Percentiles rank a stretch among this genome's conserved stretches.
Evolutionary conservation across 179 eudicot genomes (phyloP).

Genomic region (Spinacia oleracea): DNA sequence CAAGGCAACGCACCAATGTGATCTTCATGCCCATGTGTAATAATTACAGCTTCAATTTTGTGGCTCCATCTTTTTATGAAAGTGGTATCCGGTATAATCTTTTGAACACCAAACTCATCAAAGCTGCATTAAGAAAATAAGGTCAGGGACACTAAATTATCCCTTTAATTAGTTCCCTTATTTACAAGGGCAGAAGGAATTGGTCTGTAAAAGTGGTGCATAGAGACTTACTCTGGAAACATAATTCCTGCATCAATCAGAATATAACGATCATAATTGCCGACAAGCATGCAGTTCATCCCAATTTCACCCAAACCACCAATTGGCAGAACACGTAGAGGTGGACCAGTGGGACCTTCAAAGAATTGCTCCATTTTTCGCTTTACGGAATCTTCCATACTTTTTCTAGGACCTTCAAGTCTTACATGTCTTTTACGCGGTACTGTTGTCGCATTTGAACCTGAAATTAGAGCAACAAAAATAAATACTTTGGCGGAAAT

Average conservation of each 20-base stretch:
- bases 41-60: slow-evolving; percentile 97
- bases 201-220: neutral
- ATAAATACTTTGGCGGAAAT: neutral
- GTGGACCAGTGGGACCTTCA: slow-evolving; percentile 96
- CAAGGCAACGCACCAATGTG: slow-evolving; percentile 99
- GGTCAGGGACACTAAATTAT: slow-evolving; percentile 9
- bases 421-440: slow-evolving; percentile 63
- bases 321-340: slow-evolving; percentile 89
- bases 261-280: slow-evolving; percentile 94
- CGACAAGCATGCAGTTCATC: slow-evolving; percentile 99
- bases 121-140: slow-evolving; percentile 44
- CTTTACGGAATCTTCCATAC: slow-evolving; percentile 95
- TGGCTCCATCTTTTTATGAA: slow-evolving; percentile 95
- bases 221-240: slow-evolving; percentile 93
- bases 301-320: slow-evolving; percentile 99
- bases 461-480: slow-evolving; percentile 33
- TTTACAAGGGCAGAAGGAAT: slow-evolving; percentile 7
- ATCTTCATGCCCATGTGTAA: slow-evolving; percentile 99
- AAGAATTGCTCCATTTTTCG: slow-evolving; percentile 97
- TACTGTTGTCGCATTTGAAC: slow-evolving; percentile 52
- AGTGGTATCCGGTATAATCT: slow-evolving; percentile 91
- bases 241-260: slow-evolving; percentile 96
- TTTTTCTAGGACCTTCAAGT: slow-evolving; percentile 80
- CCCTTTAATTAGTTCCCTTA: slow-evolving; percentile 4
- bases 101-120: slow-evolving; percentile 97